Percentiles rank a stretch among this genome's conserved stretches.
These are phyloP conservation scores for Soucietia sequanensis DNA, from an alignment of 805 yeast species.

Conservation along the genomic window DNA sequence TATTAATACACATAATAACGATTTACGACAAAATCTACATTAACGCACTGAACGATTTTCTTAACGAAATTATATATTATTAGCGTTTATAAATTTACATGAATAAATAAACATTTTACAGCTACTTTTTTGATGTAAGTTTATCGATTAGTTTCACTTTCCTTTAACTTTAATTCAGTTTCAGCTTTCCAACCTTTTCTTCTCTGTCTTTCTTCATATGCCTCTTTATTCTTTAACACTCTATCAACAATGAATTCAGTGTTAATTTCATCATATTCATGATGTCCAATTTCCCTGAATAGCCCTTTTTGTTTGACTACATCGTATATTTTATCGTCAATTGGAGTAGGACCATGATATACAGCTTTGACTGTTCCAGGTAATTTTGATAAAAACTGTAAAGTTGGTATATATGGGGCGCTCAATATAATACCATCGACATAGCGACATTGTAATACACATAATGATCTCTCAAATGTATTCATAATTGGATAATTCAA, in stretches of 20 bases:
- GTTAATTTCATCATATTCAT: conserved; percentile 62
- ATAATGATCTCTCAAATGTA: conserved; percentile 76
- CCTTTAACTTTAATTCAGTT: conserved; percentile 28
- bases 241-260: conserved; percentile 73
- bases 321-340: conserved; percentile 27
- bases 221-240: conserved; percentile 62
- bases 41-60: no score
- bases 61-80: background rate
- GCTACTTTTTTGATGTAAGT: background rate
- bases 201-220: conserved; percentile 83
- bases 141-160: conserved; percentile 17
- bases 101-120: background rate
- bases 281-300: conserved; percentile 46
- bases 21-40: no score
- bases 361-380: conserved; percentile 41
- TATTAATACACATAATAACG: no score
- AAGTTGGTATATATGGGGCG: conserved; percentile 56
- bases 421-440: conserved; percentile 77
- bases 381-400: conserved; percentile 36
- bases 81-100: background rate
- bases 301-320: conserved; percentile 31
- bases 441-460: conserved; percentile 83
- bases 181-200: conserved; percentile 82
- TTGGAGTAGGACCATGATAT: conserved; percentile 58
- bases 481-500: conserved; percentile 82